These are phyloP conservation scores for Yamadazyma epiphylla DNA, from an alignment of 1,139 yeast species.

Conservation along the genomic window DNA sequence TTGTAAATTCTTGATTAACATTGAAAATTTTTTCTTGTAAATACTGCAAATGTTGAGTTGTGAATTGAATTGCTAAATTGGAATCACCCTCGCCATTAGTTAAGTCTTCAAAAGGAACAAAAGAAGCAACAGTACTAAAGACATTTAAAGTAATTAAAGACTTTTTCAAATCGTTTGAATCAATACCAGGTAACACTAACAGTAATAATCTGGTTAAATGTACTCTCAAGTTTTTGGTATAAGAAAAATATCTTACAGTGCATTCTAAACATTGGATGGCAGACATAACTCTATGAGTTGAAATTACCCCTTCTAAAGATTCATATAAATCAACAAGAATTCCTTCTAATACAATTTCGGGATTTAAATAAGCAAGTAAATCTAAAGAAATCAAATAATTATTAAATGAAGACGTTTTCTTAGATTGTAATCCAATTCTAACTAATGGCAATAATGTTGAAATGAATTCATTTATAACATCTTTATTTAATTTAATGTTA, in stretches of 20 bases:
- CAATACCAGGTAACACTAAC: slow-evolving; percentile 76
- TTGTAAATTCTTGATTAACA: slow-evolving; percentile 5
- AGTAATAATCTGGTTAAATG: slow-evolving; percentile 75
- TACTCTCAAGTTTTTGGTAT: slow-evolving; percentile 63
- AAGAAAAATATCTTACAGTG: slow-evolving; percentile 64
- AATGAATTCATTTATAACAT: slow-evolving; percentile 48
- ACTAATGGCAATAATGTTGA: slow-evolving; percentile 55
- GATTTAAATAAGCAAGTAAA: slow-evolving; percentile 59
- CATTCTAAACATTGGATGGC: slow-evolving; percentile 69
- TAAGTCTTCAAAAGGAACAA: slow-evolving; percentile 66
- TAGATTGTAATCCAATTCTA: slow-evolving; percentile 76
- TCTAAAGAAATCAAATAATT: slow-evolving; percentile 61
- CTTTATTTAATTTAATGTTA: slow-evolving; percentile 39
- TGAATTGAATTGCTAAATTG: slow-evolving; percentile 66
- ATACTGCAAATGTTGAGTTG: slow-evolving; percentile 57
- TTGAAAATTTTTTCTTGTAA: slow-evolving; percentile 36
- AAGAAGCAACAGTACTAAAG: slow-evolving; percentile 67
- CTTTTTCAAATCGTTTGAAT: slow-evolving; percentile 79
- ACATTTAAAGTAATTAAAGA: slow-evolving; percentile 69
- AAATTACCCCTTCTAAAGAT: slow-evolving; percentile 74
- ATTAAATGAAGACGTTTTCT: slow-evolving; percentile 54
- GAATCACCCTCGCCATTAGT: slow-evolving; percentile 44
- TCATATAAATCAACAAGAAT: slow-evolving; percentile 77
- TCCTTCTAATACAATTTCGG: slow-evolving; percentile 59
- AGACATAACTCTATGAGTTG: slow-evolving; percentile 76